A percentile compares a stretch with the other conserved stretches of the same genome.
Conservation (phyloP, 495 filamentous ascomycete genomes). For the Articulospora tetracladia region DNA sequence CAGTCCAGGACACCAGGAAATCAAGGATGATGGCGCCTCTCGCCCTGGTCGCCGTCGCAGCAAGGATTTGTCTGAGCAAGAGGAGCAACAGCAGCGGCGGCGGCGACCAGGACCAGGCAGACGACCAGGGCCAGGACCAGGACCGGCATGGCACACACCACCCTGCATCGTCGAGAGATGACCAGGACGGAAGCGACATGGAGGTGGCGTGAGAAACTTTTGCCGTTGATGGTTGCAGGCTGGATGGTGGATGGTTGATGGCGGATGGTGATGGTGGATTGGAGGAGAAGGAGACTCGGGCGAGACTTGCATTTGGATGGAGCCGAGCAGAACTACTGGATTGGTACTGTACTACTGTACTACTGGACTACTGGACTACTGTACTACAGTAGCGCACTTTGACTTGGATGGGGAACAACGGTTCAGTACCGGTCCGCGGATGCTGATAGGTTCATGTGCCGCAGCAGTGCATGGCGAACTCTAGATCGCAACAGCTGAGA, state of each 20-base stretch:
- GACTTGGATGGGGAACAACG: no score
- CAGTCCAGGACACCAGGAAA: neutral
- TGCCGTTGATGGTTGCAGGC: conserved; percentile 16
- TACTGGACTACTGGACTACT: no score
- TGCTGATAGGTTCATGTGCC: conserved; percentile 9
- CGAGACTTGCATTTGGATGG: no score
- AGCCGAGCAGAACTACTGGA: no score
- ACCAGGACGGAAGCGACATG: neutral
- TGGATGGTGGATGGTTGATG: no score
- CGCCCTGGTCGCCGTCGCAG: conserved; percentile 1
- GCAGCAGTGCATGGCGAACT: neutral
- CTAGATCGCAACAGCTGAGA: neutral
- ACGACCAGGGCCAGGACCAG: neutral
- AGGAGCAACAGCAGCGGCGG: no score
- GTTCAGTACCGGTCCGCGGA: neutral
- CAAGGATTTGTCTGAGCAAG: no score
- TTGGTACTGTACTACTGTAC: no score
- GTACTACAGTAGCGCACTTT: no score
- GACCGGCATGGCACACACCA: conserved; percentile 11
- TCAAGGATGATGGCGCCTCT: conserved; percentile 21
- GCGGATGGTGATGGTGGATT: no score
- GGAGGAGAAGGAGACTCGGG: conserved; percentile 3
- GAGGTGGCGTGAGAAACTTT: conserved; percentile 11
- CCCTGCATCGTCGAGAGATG: neutral
- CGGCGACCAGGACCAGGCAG: no score